Base-by-base conservation (phyloP, 1,139 yeast species). In the Spencermartinsiella ligniputridi region DNA sequence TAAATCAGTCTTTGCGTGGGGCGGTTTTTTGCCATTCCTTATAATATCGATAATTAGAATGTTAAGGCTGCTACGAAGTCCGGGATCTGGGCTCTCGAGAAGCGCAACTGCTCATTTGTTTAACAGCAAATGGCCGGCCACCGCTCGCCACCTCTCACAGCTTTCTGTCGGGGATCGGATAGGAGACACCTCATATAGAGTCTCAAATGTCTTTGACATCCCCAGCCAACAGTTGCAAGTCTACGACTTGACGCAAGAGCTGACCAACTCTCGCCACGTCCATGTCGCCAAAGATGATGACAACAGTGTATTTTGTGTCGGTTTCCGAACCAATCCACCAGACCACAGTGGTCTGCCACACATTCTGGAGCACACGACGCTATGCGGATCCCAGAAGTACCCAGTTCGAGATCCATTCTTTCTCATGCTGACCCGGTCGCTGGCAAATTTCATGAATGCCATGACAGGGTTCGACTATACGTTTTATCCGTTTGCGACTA, bases 391-490 rank as follows among this genome's bases (percentile, higher is more conserved):
- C 1, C 71, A 76, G 48, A 85, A 83, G 61, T 92, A 78, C 63
- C 97, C 97, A 0, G 97, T 92, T 2, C 74, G 97, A 55, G 98
- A 92, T 65, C 98, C 99, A 2, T 92, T 92, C 65, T 94, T 92
- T 75, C 90, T 92, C 64, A 92, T 92, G 98, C 72, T 92, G 47
- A 92, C 90, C 61, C 70, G 97, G 54, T 68, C 88, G 15, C 70
- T 92, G 57, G 83, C 97, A 34, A 92, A 88, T 63, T 92, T 89
- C 66, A 92, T 92, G 99, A 92, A 92, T 63, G 99, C 99, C 12
- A 87, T 92, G 96, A 92, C 99, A 0, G 98, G 96, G 15, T 90
- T 86, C 55, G 97, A 92, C 64, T 89, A 88, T 60, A 92, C 98
- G 0, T 90, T 82, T 63, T 92, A 86, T 58, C 98, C 99, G 3